Conservation (phyloP, 768 basidiomycete genomes). For the Floccularia luteovirens region DNA sequence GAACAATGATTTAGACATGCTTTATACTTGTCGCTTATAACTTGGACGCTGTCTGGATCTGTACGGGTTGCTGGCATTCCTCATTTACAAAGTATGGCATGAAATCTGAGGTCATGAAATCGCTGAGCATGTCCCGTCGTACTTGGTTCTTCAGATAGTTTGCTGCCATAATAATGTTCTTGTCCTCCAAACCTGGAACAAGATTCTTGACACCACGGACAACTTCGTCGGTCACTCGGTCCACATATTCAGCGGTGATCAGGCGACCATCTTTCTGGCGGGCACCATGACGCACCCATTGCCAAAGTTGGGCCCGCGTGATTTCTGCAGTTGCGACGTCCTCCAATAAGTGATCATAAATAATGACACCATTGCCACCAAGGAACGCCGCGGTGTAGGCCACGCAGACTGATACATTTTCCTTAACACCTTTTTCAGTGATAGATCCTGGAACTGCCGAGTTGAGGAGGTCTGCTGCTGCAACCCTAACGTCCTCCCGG, state of each 20-base stretch:
- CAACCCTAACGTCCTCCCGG: constrained; percentile 84
- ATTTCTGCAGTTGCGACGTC: constrained; percentile 99
- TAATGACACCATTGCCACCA: constrained; percentile 95
- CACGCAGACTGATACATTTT: constrained; percentile 82
- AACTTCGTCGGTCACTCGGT: constrained; percentile 58
- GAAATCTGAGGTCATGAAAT: constrained; percentile 94
- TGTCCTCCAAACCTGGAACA: constrained; percentile 56
- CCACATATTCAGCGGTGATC: constrained; percentile 65
- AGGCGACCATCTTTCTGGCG: constrained; percentile 61
- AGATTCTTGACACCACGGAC: constrained; percentile 58
- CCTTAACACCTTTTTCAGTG: constrained; percentile 79
- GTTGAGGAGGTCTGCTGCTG: constrained; percentile 81
- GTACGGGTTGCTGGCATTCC: constrained; percentile 71
- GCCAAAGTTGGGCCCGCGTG: constrained; percentile 96
- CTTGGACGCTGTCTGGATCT: too few relatives aligned
- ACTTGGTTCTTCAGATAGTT: constrained; percentile 81
- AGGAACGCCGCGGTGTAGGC: constrained; percentile 96
- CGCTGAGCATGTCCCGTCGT: constrained; percentile 78
- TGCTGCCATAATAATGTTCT: constrained; percentile 65
- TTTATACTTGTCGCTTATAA: too few relatives aligned
- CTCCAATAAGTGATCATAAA: constrained; percentile 94
- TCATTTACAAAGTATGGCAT: constrained; percentile 76
- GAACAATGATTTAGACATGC: too few relatives aligned
- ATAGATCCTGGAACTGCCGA: constrained; percentile 79
- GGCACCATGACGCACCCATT: constrained; percentile 83